Base-by-base conservation (phyloP, 2,329 filamentous ascomycete species). In the Colletotrichum incanum region DNA sequence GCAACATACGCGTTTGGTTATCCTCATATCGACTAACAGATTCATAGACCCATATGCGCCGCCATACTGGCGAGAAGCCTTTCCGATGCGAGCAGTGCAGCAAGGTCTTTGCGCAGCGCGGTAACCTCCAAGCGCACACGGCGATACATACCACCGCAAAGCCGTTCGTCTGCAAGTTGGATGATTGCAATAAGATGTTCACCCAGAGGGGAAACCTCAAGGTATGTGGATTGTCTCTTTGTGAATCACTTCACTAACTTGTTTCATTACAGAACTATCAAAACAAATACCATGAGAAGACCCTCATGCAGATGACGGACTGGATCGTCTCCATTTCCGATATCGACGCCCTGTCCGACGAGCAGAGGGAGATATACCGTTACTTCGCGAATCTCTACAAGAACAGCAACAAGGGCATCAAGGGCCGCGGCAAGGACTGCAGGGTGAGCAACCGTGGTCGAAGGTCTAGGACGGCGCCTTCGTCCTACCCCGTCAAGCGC, bases 351-450 rank as follows among this genome's bases (percentile, higher is more conserved):
- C 90, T 95, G n/a, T 85, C 88, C 0, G 87, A 91, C 47, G 82
- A 84, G 5, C 94, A 98, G 77, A 91, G 90, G 73, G 92, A 94
- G 72, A 86, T 98, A 61, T 94, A 93, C 86, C 90, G 93, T 76
- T 97, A 98, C 83, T 96, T 98, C 79, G 89, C 92, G 4, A 88
- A 88, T 0, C 87, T 98, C n/a, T 98, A 98, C 88, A 98, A 97
- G 86, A 97, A 98, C 84, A 95, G 93, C 84, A 98, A 98, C 88
- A 98, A 98, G 82, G 96, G 96, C 1, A 98, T 98, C 86, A 98
- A 98, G 83, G 96, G 96, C 14, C 91, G 96, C 56, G 96, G 96
- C 54, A 96, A 96, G 80, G 93, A 95, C 76, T 88, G 94, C 68
- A 91, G 91, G 70, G 92, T 95, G 65, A 80, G 80, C 56, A 75